Base-by-base conservation (phyloP, 371 early-diverging fungal species). In the Syncephalastrum monosporum region DNA sequence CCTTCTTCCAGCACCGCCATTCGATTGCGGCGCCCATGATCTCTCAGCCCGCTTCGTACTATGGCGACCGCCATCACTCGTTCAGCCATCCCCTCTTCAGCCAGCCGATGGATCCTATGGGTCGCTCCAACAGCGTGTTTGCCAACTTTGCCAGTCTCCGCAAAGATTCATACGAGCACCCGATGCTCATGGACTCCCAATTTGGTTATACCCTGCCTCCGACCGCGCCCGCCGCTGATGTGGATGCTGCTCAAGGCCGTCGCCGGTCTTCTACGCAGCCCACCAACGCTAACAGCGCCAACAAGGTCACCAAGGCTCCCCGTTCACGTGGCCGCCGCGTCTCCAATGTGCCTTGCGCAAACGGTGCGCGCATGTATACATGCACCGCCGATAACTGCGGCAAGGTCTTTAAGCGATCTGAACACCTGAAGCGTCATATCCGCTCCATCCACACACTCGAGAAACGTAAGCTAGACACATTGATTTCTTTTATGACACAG, bases 361-460 rank as follows among this genome's bases (percentile, higher is more conserved):
- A 65, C 13, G 71, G 72, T 48, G 52, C 64, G 15, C 78, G 82
- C 15, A 74, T 74, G 72, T 78, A 72, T 60, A 67, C 71, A 25
- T 87, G 87, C 59, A 69, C 67, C 47, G 64, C 69, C 27, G 72
- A 72, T 21, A 82, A 77, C 6, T 87, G 87, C 50, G 79, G 81
- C 42, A 78, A 81, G 56, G 74, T 82, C 13, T 87, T 87, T 49
- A 87, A 87, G 55, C 58, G 87, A 16, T 82, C 84, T 5, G 87
- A 87, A 54, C 87, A 87, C 61, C 65, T 87, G 13, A 85, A 85
- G 53, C 74, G 87, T 42, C 87, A 87, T 50, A 71, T 83, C 42
- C 75, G 84, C 41, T 87, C 85, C 1, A 82, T 87, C 24, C 87
- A 87, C 55, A 87, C 84, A 0, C 60, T 77, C 19, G 85, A 85